Base-by-base conservation (phyloP, 805 yeast genomes). In the Cyberlindnera veronae region DNA sequence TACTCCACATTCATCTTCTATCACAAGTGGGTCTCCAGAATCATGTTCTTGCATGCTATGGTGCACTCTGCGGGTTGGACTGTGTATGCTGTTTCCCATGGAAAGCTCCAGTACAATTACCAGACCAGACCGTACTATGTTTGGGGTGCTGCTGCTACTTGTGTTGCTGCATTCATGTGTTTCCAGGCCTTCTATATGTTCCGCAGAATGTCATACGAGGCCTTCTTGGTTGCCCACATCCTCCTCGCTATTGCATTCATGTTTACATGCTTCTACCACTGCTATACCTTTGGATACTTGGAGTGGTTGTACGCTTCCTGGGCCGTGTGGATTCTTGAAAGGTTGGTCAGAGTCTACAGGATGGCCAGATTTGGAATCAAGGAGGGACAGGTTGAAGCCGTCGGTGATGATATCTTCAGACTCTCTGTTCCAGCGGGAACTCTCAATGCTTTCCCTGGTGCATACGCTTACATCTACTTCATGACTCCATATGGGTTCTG, bases 1-100 rank as follows among this genome's bases (percentile, higher is more conserved):
- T 80, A 74, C 50, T 64, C 81, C 6, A 69, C 82, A 3, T 81
- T 84, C 62, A 71, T 81, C 46, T 62, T 71, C 29, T 74, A 76
- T 54, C 96, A 87, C 61, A 80, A 76, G 58, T 80, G 82, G 79
- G 61, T 69, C 17, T 76, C 79, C 3, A 59, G 83, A 41, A 51
- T 69, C 1, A 61, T 67, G 50, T 59, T 45, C 32, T 32, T 50
- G 9, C 49, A 50, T 29, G 57, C 56, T 1, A 8, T 47, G 16
- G 34, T 51, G 12, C 59, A 54, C 36, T 30, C 46, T 24, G 44
- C 34, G 9, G 37, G 49, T 14, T 54, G 53, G 51, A 46, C 51
- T 1, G 39, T 32, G 2, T 44, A 45, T 29, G 56, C 38, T 19
- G 20, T 45, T 21, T 5, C 4, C 3, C 2, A 7, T 5, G 27